These are phyloP conservation scores for Aegilops tauschii DNA, from an alignment of 176 grass and related monocot genomes.

Conservation along the genomic window DNA sequence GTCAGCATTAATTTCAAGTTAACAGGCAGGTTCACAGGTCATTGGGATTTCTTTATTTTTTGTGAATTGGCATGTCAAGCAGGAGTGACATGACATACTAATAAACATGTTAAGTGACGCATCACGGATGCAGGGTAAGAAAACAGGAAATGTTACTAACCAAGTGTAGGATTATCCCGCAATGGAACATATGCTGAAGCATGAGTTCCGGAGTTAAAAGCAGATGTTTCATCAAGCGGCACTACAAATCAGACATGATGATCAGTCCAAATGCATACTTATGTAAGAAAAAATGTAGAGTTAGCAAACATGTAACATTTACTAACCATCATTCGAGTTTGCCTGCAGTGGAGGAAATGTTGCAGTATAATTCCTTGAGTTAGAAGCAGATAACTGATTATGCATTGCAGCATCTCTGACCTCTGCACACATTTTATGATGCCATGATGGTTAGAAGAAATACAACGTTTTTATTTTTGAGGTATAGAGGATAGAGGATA, in stretches of 20 bases:
- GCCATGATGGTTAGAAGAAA: not conserved
- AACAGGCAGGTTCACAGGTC: not conserved
- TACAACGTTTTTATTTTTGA: not conserved
- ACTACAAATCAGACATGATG: not conserved
- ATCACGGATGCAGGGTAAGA: not conserved
- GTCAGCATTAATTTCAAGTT: not conserved
- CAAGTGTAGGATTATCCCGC: not conserved
- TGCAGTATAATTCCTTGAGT: not conserved
- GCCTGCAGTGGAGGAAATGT: not conserved
- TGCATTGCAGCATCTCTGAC: not conserved
- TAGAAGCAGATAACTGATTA: not conserved
- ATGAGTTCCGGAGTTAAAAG: not conserved
- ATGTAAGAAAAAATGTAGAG: not conserved
- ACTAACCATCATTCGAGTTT: slow-evolving; percentile 14
- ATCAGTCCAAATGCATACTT: not conserved
- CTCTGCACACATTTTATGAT: slow-evolving; percentile 3
- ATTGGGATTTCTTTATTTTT: not conserved
- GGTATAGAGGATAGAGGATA: not conserved
- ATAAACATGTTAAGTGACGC: not conserved
- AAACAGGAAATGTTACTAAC: not conserved
- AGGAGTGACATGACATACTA: not conserved
- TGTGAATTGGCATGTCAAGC: not conserved
- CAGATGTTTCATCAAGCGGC: not conserved
- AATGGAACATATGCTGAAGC: not conserved
- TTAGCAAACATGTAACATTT: not conserved